Conservation (phyloP, 2,329 filamentous ascomycete genomes). For the Dichotomopilus funicola region DNA sequence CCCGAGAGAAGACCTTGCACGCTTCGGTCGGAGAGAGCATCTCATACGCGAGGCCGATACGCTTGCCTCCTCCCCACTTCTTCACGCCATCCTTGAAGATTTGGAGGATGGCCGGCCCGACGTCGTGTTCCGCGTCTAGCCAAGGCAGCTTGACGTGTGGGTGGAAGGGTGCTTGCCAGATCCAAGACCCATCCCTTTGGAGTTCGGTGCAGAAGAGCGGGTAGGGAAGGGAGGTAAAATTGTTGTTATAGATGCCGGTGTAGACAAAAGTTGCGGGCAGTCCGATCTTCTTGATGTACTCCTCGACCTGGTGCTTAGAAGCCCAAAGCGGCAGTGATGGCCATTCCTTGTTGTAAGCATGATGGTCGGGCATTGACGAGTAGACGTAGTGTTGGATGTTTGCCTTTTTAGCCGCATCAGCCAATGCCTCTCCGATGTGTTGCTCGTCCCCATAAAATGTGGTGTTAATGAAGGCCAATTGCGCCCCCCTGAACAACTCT, state of each 20-base stretch:
- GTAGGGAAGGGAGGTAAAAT: constrained; percentile 89
- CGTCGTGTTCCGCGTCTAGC: constrained; percentile 94
- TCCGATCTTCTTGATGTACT: constrained; percentile 76
- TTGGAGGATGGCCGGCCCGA: constrained; percentile 85
- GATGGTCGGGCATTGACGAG: constrained; percentile 94
- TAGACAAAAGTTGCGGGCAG: constrained; percentile 90
- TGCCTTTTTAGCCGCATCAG: constrained; percentile 79
- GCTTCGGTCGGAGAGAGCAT: constrained; percentile 77
- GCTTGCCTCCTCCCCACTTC: constrained; percentile 67
- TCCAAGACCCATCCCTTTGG: constrained; percentile 74
- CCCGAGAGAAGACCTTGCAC: constrained; percentile 71
- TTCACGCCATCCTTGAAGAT: constrained; percentile 88
- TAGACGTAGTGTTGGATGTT: constrained; percentile 90
- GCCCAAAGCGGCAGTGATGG: constrained; percentile 85
- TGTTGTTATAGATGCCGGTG: constrained; percentile 98
- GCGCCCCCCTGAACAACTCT: constrained; percentile 73
- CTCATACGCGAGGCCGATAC: constrained; percentile 87
- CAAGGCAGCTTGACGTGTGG: constrained; percentile 84
- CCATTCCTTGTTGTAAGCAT: constrained; percentile 69
- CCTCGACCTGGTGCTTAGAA: constrained; percentile 86
- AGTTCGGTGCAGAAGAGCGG: constrained; percentile 95
- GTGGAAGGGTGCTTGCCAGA: constrained; percentile 92
- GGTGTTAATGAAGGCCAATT: constrained; percentile 95
- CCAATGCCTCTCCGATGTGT: constrained; percentile 78
- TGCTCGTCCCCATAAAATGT: constrained; percentile 95